Conservation (phyloP, 139 green algal species). For the Eudorina sp. region DNA sequence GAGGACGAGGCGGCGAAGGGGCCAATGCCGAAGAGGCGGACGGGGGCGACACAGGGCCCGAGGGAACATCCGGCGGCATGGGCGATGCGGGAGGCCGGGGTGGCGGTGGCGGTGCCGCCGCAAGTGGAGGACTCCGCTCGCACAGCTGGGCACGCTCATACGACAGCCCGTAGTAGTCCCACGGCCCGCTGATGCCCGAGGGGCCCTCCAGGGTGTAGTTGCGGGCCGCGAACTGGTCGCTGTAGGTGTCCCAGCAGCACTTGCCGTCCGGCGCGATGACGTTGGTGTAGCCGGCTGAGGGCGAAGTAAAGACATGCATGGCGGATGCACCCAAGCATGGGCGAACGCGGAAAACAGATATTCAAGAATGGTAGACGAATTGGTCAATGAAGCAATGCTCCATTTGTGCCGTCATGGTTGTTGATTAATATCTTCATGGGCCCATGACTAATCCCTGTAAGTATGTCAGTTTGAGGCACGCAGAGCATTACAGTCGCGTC, state of each 20-base stretch:
- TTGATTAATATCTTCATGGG: too few species aligned
- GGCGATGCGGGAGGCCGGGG: not conserved
- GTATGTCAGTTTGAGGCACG: too few species aligned
- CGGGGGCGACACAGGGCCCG: not conserved
- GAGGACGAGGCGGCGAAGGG: not conserved
- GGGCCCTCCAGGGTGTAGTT: not conserved
- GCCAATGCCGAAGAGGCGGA: not conserved
- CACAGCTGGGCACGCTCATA: not conserved
- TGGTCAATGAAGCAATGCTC: too few species aligned
- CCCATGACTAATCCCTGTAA: too few species aligned
- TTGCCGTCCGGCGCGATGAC: conserved; percentile 15
- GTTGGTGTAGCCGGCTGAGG: not conserved
- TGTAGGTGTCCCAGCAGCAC: conserved; percentile 2
- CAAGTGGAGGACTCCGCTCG: not conserved
- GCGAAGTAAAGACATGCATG: too few species aligned
- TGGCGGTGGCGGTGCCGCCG: not conserved
- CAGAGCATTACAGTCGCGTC: too few species aligned
- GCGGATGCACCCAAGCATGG: too few species aligned
- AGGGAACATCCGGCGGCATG: not conserved
- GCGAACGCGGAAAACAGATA: too few species aligned
- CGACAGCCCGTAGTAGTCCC: not conserved
- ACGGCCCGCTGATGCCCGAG: not conserved
- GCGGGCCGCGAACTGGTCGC: not conserved
- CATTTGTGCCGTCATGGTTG: too few species aligned
- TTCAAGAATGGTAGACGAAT: too few species aligned